Percentiles rank a stretch among this genome's conserved stretches.
Evolutionary conservation across 768 basidiomycete genomes (phyloP).

Genomic region (Tephrocybe sp.): DNA sequence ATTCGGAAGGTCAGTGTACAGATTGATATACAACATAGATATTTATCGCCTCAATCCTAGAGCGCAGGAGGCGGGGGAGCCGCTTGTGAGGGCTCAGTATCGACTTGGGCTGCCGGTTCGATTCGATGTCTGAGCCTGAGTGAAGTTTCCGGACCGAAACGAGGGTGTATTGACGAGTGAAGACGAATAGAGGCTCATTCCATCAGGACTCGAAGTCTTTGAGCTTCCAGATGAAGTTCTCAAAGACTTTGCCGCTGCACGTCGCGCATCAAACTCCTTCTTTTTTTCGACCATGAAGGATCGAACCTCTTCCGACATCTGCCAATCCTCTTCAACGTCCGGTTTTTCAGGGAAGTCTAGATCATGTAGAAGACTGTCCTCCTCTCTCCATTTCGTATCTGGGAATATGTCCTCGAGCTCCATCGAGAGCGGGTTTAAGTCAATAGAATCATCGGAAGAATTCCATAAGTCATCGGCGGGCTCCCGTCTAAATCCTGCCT

Average conservation of each 20-base stretch:
- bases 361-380: background rate
- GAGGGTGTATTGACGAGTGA: no score
- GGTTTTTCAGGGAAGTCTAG: background rate
- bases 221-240: no score
- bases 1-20: no score
- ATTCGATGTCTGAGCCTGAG: no score
- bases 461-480: background rate
- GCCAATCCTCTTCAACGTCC: background rate
- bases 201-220: no score
- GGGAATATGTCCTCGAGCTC: background rate
- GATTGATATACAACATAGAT: no score
- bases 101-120: no score
- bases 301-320: background rate
- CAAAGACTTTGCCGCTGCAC: background rate
- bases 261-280: background rate
- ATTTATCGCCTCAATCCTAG: no score
- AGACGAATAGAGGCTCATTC: no score
- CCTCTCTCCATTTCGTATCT: background rate
- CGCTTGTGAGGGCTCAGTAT: no score
- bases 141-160: no score
- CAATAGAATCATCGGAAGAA: background rate
- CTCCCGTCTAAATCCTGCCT: background rate
- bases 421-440: background rate
- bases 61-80: no score
- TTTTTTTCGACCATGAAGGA: background rate